Percentiles rank a stretch among this genome's conserved stretches.
Evolutionary conservation across 2,329 filamentous ascomycete species (phyloP).

Genomic region (Reticulascus tulasneorum): DNA sequence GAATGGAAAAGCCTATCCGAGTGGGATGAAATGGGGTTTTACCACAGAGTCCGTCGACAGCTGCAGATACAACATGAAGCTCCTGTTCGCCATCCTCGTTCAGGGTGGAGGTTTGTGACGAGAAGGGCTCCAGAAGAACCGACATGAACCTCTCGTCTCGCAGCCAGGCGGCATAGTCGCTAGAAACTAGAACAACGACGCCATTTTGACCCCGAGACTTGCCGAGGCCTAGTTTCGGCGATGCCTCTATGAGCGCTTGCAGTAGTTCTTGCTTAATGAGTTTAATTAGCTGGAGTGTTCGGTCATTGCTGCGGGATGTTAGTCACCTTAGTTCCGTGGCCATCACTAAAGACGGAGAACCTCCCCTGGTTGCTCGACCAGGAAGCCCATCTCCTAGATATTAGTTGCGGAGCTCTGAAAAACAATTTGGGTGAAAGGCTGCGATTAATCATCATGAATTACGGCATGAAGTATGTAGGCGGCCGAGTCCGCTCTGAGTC

Average conservation of each 20-base stretch:
- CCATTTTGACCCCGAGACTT: conserved; percentile 25
- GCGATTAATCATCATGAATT: too few species aligned
- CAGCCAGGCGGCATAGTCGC: conserved; percentile 42
- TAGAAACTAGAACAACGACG: conserved; percentile 47
- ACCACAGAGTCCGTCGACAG: conserved; percentile 51
- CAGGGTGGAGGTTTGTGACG: not conserved
- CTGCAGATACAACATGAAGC: conserved; percentile 48
- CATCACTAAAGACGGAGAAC: conserved; percentile 8
- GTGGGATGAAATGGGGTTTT: conserved; percentile 23
- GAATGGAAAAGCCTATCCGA: conserved; percentile 45
- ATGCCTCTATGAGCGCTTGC: not conserved
- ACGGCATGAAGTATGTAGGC: too few species aligned
- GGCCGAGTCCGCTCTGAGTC: too few species aligned
- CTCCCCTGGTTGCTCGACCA: not conserved
- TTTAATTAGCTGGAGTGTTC: not conserved
- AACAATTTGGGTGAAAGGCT: too few species aligned
- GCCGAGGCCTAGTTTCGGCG: not conserved
- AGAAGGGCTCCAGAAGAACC: conserved; percentile 13
- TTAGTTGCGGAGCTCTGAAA: too few species aligned
- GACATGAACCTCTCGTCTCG: conserved; percentile 39
- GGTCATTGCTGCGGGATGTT: not conserved
- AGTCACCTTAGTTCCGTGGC: conserved; percentile 1
- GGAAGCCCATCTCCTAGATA: conserved; percentile 1
- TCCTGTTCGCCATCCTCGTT: conserved; percentile 11
- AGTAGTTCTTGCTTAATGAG: conserved; percentile 1